A percentile compares a stretch with the other conserved stretches of the same genome.
phyloP scores from a whole-genome alignment of 2,329 filamentous ascomycete genomes.

The Kalaharituber pfeilii region DNA sequence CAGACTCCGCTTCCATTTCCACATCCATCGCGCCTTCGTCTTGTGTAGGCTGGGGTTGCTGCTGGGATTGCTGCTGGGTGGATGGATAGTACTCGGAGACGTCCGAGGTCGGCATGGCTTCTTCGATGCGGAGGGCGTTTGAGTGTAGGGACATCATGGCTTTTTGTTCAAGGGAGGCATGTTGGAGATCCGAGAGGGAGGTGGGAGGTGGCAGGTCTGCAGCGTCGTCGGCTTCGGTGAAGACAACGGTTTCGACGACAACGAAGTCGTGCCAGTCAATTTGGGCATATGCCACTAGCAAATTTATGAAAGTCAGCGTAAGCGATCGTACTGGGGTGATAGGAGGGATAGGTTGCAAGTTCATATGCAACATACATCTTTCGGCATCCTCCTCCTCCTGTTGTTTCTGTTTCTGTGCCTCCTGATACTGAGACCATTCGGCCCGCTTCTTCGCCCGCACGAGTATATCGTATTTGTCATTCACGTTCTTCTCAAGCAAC shows the following conservation, averaged over 20 bases:
- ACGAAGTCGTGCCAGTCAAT: constrained; percentile 98
- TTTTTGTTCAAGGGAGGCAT: constrained; percentile 85
- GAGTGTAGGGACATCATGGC: constrained; percentile 73
- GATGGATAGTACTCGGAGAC: constrained; percentile 28
- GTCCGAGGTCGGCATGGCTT: constrained; percentile 75
- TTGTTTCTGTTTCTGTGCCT: constrained; percentile 70
- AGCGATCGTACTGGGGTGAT: background rate
- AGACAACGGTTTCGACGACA: constrained; percentile 85
- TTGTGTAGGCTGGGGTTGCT: constrained; percentile 28
- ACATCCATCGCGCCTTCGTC: constrained; percentile 22
- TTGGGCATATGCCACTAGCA: constrained; percentile 47
- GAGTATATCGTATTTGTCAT: constrained; percentile 65
- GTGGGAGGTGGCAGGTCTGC: constrained; percentile 76
- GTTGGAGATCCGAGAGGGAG: constrained; percentile 77
- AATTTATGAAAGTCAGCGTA: background rate
- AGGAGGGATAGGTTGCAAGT: background rate
- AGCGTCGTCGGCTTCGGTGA: constrained; percentile 74
- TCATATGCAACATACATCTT: constrained; percentile 36
- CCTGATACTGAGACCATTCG: constrained; percentile 71
- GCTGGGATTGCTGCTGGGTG: constrained; percentile 30
- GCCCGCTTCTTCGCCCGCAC: constrained; percentile 68
- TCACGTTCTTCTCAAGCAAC: constrained; percentile 55
- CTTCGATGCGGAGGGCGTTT: constrained; percentile 66
- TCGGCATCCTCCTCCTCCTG: constrained; percentile 77
- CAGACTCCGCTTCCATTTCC: constrained; percentile 23